phyloP scores from a whole-genome alignment of 2,329 filamentous ascomycete species.

The Paraphaeosphaeria sporulosa region DNA sequence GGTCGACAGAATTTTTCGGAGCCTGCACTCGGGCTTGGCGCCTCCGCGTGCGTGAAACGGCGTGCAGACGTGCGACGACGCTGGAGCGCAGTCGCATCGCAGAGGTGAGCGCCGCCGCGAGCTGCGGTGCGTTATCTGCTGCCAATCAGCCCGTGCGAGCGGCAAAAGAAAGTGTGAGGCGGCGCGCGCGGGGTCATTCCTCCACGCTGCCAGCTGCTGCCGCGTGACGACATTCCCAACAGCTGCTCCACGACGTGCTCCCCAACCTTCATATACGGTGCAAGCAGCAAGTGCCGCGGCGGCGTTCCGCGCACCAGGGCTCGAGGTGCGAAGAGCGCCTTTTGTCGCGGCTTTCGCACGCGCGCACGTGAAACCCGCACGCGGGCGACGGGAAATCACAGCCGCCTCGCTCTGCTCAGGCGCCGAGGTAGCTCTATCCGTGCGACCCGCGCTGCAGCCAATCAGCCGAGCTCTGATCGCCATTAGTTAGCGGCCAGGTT shows the following conservation, averaged over 20 bases:
- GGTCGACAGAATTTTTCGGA: constrained; percentile 32
- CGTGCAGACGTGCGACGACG: constrained; percentile 32
- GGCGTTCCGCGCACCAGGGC: not conserved
- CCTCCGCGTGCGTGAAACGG: constrained; percentile 16
- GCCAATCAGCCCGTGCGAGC: constrained; percentile 15
- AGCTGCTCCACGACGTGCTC: not conserved
- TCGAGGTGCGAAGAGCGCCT: constrained; percentile 19
- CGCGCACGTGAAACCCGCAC: constrained; percentile 41
- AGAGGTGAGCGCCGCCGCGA: not conserved
- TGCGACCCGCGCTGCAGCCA: constrained; percentile 31
- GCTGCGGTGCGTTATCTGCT: constrained; percentile 12
- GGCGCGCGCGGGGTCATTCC: constrained; percentile 20
- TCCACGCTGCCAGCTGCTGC: constrained; percentile 2
- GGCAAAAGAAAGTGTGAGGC: constrained; percentile 10
- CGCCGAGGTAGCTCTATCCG: constrained; percentile 35
- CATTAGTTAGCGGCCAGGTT: constrained; percentile 45
- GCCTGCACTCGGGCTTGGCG: constrained; percentile 22
- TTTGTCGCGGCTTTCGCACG: constrained; percentile 18
- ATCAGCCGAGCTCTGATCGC: constrained; percentile 39
- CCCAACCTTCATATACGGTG: constrained; percentile 9
- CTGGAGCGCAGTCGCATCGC: not conserved
- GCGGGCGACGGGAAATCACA: constrained; percentile 41
- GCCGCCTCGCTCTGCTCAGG: constrained; percentile 31
- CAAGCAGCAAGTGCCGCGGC: not conserved
- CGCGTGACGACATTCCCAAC: constrained; percentile 21